Percentiles rank a stretch among this genome's conserved stretches.
These are phyloP conservation scores for Fusarium agapanthi DNA, from an alignment of 2,329 filamentous ascomycete species.

Conservation along the genomic window DNA sequence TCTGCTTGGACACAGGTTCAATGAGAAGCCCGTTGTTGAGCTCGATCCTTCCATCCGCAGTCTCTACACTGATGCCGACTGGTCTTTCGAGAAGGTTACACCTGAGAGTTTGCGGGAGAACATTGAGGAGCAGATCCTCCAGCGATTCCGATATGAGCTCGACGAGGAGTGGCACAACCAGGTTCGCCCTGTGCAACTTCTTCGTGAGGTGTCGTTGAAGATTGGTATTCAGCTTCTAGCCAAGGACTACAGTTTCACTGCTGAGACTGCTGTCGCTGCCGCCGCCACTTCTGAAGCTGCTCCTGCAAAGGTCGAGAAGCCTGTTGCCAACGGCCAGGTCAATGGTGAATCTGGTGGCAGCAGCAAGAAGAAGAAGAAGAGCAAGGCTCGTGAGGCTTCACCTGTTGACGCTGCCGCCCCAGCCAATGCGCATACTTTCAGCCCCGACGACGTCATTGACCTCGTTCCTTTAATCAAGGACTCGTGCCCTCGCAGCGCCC, in stretches of 20 bases:
- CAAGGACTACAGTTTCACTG: constrained; percentile 60
- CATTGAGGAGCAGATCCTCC: constrained; percentile 75
- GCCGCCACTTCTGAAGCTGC: constrained; percentile 33
- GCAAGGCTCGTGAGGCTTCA: constrained; percentile 64
- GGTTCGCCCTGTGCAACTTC: constrained; percentile 80
- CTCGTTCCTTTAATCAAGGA: constrained; percentile 96
- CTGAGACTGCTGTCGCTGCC: constrained; percentile 26
- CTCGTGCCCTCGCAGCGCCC: constrained; percentile 85
- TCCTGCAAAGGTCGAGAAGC: constrained; percentile 43
- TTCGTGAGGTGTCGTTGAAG: constrained; percentile 89
- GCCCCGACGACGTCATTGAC: constrained; percentile 86
- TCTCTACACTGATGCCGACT: constrained; percentile 83
- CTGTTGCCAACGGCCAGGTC: constrained; percentile 50
- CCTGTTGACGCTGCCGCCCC: constrained; percentile 56
- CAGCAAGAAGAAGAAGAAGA: constrained; percentile 71
- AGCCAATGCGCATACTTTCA: constrained; percentile 64
- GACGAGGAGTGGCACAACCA: constrained; percentile 71
- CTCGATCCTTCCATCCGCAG: constrained; percentile 77
- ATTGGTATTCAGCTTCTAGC: constrained; percentile 87
- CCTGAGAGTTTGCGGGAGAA: constrained; percentile 75
- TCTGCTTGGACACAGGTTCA: constrained; percentile 79
- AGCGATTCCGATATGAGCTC: constrained; percentile 81
- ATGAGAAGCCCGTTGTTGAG: constrained; percentile 79
- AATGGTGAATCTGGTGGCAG: constrained; percentile 50
- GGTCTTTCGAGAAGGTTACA: constrained; percentile 81